Base-by-base conservation (phyloP, 768 basidiomycete genomes). In the Trametes elegans region DNA sequence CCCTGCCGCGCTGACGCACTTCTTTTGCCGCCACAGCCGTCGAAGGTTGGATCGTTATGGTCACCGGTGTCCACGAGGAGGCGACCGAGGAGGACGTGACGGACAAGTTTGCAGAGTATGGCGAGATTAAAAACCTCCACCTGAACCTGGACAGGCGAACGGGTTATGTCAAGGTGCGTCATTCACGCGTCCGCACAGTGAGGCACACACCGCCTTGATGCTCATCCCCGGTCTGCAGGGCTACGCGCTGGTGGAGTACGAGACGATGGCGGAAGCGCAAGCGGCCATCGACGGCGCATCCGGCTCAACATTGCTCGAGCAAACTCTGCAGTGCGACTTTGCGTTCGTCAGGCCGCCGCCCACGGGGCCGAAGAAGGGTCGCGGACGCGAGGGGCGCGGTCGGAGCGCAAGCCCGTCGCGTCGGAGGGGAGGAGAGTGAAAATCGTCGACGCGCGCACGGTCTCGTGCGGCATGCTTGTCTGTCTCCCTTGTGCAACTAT, bases 21-120 rank as follows among this genome's bases (percentile, higher is more conserved):
- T 39, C 54, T 55, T 26, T 49, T 53, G 55, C 41, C 53, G 42
- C 38, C 60, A 45, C 68, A 99, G 96, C 96, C 47, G 93, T 99
- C 10, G 96, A 99, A 70, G 96, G 96, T 43, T 99, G 96, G 95
- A 98, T 99, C 52, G 91, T 99, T 40, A 79, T 98, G 49, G 93
- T 96, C 46, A 97, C 93, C 31, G 90, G 90, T 61, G 91, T 99
- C 7, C 96, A 99, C 67, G 97, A 98, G 71, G 97, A 99, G 70
- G 90, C 97, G 6, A 95, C 93, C 0, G 97, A 99, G 67, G 97
- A 99, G 67, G 97, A 99, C 63, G 79, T 99, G 13, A 87, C 83
- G 39, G 97, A 99, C 76, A 92, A 94, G 67, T 99, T 99, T 70
- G 87, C 86, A 32, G 97, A 98, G 62, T 98, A 83, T 65, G 97